These are phyloP conservation scores for Aspergillus aculeatus DNA, from an alignment of 2,329 filamentous ascomycete genomes.

Conservation along the genomic window DNA sequence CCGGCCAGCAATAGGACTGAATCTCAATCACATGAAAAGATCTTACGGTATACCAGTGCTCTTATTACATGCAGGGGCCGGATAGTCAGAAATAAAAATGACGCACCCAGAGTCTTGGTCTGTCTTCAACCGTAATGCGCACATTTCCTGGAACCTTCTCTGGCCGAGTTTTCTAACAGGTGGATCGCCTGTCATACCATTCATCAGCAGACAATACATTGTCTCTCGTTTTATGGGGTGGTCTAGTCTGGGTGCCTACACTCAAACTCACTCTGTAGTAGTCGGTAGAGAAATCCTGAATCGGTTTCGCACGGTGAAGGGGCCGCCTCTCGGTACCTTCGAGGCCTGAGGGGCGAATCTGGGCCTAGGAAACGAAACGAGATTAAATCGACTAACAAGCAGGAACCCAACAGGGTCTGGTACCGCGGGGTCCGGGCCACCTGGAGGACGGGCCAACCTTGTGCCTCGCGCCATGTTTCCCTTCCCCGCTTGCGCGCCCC, in stretches of 20 bases:
- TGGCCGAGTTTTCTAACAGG: neutral
- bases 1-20: neutral
- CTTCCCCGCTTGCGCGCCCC: slow-evolving; percentile 14
- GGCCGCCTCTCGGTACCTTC: neutral
- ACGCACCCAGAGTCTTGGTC: neutral
- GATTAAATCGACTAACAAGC: neutral
- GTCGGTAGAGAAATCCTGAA: neutral
- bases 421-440: slow-evolving; percentile 11
- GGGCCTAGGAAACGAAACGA: neutral
- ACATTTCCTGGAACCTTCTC: neutral
- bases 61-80: neutral
- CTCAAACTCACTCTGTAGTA: neutral
- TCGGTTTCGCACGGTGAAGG: neutral
- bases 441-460: slow-evolving; percentile 3
- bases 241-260: neutral
- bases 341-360: neutral
- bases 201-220: neutral
- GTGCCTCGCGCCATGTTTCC: slow-evolving; percentile 3
- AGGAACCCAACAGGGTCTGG: neutral
- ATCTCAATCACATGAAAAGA: neutral
- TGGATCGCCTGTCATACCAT: neutral
- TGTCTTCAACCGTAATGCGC: neutral
- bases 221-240: neutral
- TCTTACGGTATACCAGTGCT: neutral
- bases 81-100: neutral